Percentiles rank a stretch among this genome's conserved stretches.
These are phyloP conservation scores for Calonectria hawksworthii DNA, from an alignment of 2,329 filamentous ascomycete genomes.

Conservation along the genomic window DNA sequence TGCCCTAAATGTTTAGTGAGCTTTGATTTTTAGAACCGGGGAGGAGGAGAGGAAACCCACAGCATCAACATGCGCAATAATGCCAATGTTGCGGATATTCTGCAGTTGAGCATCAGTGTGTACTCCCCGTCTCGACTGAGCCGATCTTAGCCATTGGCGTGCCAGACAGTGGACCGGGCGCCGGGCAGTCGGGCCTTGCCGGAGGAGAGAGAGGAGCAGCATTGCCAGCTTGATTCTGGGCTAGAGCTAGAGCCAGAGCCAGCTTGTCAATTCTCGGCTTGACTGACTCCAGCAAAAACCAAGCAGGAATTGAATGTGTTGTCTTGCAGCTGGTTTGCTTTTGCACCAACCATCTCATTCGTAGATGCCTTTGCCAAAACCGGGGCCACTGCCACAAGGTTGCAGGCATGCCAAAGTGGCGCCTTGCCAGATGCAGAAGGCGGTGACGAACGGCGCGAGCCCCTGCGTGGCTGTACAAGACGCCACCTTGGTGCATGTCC, in stretches of 20 bases:
- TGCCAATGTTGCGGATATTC: slow-evolving; percentile 93
- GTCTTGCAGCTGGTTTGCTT: slow-evolving; percentile 25
- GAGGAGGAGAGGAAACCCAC: slow-evolving; percentile 53
- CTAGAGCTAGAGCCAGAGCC: slow-evolving; percentile 13
- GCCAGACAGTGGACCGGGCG: slow-evolving; percentile 38
- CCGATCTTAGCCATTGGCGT: slow-evolving; percentile 40
- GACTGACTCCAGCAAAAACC: slow-evolving; percentile 12
- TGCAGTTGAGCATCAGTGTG: slow-evolving; percentile 46
- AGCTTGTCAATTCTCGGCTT: slow-evolving; percentile 36
- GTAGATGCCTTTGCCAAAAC: slow-evolving; percentile 16
- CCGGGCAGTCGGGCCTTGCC: slow-evolving; percentile 36
- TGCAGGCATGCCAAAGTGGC: background rate
- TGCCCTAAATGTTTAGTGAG: slow-evolving; percentile 69
- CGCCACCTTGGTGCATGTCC: slow-evolving; percentile 17
- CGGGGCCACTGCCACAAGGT: slow-evolving; percentile 4
- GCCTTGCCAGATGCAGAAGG: slow-evolving; percentile 19
- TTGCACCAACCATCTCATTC: slow-evolving; percentile 39
- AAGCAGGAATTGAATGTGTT: slow-evolving; percentile 16
- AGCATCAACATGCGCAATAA: slow-evolving; percentile 98
- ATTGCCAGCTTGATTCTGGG: slow-evolving; percentile 33
- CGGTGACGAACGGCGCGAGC: slow-evolving; percentile 25
- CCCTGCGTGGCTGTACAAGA: slow-evolving; percentile 28
- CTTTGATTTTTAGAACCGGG: background rate
- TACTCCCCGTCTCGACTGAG: slow-evolving; percentile 33
- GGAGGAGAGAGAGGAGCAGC: slow-evolving; percentile 42